Evolutionary conservation across 2,329 filamentous ascomycete species (phyloP), one percentile per base, ranked within the genome.

Genomic region (Sphaceloma murrayae): DNA sequence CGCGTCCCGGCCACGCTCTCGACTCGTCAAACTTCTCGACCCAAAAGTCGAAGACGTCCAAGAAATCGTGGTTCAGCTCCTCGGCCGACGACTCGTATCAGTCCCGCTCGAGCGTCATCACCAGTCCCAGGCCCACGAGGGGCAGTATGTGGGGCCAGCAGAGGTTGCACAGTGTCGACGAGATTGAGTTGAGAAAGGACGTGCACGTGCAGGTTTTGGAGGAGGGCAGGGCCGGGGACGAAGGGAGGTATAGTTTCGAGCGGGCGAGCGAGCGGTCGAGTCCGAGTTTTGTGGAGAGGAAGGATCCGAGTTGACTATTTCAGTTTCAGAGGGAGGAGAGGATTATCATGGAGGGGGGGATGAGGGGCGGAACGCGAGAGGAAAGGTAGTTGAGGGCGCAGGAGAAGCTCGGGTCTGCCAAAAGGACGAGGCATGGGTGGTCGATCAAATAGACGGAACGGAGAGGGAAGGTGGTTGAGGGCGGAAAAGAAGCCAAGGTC

Each of bases 151-250:
- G 26, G 4, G 9, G 18, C 8, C 14, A 34, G 22, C 24, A 34
- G 42, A 13, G 31, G 9, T n/a, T 22, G 30, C 9, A 17, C 8
- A 21, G 18, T 16, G 18, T 34, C 19, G 42, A 45, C n/a, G 42
- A 45, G 32, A 45, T 45, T 29, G 42, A 45, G 31, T 18, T 45
- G 31, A 18, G 42, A 8, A 45, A 45, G 19, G 42, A 45, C 14
- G 42, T 45, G 17, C 21, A 31, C 14, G 31, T 45, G 11, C 32
- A 36, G 22, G 42, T 45, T 2, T 16, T 34, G 22, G 42, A 45
- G 22, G 42, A 45, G 30, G 42, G 42, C 75, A 77, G 0, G 60
- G 65, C 2, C 32, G 38, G 31, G 27, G 40, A 32, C 24, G 39
- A 5, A 29, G 22, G 34, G 10, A 34, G 31, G 31, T 13, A 19